Evolutionary conservation across 2,329 filamentous ascomycete species (phyloP).

Genomic region (Cytospora piceae): DNA sequence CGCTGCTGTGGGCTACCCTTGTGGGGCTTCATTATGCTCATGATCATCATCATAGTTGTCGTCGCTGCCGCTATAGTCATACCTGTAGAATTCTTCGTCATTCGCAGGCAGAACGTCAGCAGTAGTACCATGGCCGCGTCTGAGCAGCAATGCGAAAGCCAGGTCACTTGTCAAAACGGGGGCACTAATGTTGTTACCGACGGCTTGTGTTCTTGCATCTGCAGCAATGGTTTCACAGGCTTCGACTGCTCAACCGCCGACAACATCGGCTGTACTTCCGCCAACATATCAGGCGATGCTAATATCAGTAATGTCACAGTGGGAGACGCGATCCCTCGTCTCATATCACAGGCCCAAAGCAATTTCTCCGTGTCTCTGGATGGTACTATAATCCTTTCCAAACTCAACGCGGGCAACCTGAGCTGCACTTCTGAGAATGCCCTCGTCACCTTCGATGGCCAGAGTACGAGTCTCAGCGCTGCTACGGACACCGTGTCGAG

Average conservation of each 20-base stretch:
- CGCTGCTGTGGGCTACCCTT: slow-evolving; percentile 83
- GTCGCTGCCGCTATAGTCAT: slow-evolving; percentile 82
- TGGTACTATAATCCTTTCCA: slow-evolving; percentile 68
- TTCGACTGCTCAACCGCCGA: slow-evolving; percentile 53
- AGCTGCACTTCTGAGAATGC: slow-evolving; percentile 87
- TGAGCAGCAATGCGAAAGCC: slow-evolving; percentile 58
- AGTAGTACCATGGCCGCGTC: slow-evolving; percentile 28
- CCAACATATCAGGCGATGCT: slow-evolving; percentile 47
- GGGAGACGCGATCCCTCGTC: slow-evolving; percentile 75
- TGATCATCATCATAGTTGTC: slow-evolving; percentile 69
- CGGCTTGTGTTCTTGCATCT: slow-evolving; percentile 80
- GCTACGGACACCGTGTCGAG: slow-evolving; percentile 36
- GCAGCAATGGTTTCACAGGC: slow-evolving; percentile 81
- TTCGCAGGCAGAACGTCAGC: slow-evolving; percentile 50
- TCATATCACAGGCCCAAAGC: slow-evolving; percentile 65
- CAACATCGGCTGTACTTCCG: slow-evolving; percentile 57
- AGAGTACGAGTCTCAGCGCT: slow-evolving; percentile 43
- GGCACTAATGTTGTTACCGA: slow-evolving; percentile 73
- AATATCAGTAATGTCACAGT: slow-evolving; percentile 72
- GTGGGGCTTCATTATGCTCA: slow-evolving; percentile 72
- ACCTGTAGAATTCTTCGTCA: slow-evolving; percentile 69
- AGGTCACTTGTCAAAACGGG: slow-evolving; percentile 74
- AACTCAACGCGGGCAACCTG: slow-evolving; percentile 75
- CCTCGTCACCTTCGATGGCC: slow-evolving; percentile 79
- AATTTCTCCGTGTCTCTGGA: slow-evolving; percentile 81